Evolutionary conservation across 2,329 filamentous ascomycete genomes (phyloP).

Genomic region (Lasiodiplodia hormozganensis): DNA sequence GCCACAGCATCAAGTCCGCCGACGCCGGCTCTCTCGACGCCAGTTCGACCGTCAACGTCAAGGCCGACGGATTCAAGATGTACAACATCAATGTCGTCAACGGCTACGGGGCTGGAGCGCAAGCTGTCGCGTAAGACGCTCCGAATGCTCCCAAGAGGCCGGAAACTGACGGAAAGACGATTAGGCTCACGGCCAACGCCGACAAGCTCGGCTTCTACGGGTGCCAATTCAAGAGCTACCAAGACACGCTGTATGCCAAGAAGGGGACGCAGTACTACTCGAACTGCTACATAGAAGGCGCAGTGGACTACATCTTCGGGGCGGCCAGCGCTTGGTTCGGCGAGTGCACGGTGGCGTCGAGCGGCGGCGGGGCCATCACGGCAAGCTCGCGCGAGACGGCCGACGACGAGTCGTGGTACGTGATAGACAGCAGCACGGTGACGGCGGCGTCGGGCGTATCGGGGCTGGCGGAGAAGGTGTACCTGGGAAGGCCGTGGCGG

Average conservation of each 20-base stretch:
- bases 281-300: slow-evolving; percentile 61
- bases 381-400: slow-evolving; percentile 45
- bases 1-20: slow-evolving; percentile 51
- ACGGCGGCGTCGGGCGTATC: slow-evolving; percentile 46
- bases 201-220: slow-evolving; percentile 64
- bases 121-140: slow-evolving; percentile 23
- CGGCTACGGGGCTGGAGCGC: slow-evolving; percentile 34
- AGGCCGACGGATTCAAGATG: slow-evolving; percentile 60
- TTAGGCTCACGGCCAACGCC: slow-evolving; percentile 60
- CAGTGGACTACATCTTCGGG: slow-evolving; percentile 68
- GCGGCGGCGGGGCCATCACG: slow-evolving; percentile 39
- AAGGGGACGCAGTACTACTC: slow-evolving; percentile 63
- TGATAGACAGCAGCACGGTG: slow-evolving; percentile 62
- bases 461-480: slow-evolving; percentile 43
- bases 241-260: slow-evolving; percentile 58
- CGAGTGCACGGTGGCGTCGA: slow-evolving; percentile 41
- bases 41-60: slow-evolving; percentile 59
- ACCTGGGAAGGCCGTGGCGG: slow-evolving; percentile 62
- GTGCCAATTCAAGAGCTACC: slow-evolving; percentile 61
- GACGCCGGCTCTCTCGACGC: slow-evolving; percentile 56
- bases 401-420: slow-evolving; percentile 55
- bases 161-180: slow-evolving; percentile 47
- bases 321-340: slow-evolving; percentile 61
- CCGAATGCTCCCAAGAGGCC: slow-evolving; percentile 12
- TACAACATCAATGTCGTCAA: slow-evolving; percentile 69